These are phyloP conservation scores for Arthrobotrys pseudoclavata DNA, from an alignment of 2,329 filamentous ascomycete genomes.

Conservation along the genomic window DNA sequence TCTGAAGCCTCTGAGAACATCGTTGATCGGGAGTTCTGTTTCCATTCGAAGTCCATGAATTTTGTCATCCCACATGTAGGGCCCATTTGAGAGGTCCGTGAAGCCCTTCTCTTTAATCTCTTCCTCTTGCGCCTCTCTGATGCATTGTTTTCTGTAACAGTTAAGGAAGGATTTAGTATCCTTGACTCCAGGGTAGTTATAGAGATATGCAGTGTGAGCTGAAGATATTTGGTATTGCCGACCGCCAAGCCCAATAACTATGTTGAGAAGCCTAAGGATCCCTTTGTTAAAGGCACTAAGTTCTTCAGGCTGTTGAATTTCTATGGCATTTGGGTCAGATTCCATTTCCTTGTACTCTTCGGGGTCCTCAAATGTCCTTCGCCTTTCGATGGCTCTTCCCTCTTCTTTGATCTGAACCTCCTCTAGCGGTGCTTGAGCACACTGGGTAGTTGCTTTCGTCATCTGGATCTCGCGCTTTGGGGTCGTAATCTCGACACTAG, in stretches of 20 bases:
- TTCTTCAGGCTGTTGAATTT: background rate
- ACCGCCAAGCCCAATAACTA: slow-evolving; percentile 10
- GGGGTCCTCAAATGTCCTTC: background rate
- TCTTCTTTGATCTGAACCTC: slow-evolving; percentile 16
- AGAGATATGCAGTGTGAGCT: slow-evolving; percentile 6
- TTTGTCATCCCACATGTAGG: slow-evolving; percentile 31
- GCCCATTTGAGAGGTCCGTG: background rate
- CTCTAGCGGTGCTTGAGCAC: background rate
- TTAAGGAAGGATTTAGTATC: slow-evolving; percentile 25
- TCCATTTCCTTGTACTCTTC: background rate
- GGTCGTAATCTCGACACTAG: slow-evolving; percentile 11
- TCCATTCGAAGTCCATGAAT: slow-evolving; percentile 2
- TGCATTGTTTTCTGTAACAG: slow-evolving; percentile 7
- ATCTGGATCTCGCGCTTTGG: background rate
- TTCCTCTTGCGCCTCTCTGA: background rate
- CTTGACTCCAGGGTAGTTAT: slow-evolving; percentile 7
- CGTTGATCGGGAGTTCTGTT: background rate
- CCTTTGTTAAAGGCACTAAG: slow-evolving; percentile 23
- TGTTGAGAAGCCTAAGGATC: slow-evolving; percentile 16
- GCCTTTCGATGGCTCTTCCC: background rate
- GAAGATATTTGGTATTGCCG: background rate
- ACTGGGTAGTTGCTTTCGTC: background rate
- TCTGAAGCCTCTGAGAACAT: slow-evolving; percentile 6
- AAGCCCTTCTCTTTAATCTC: slow-evolving; percentile 24
- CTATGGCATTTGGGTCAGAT: background rate